These are phyloP conservation scores for Galerina marginata DNA, from an alignment of 768 basidiomycete species.

Conservation along the genomic window DNA sequence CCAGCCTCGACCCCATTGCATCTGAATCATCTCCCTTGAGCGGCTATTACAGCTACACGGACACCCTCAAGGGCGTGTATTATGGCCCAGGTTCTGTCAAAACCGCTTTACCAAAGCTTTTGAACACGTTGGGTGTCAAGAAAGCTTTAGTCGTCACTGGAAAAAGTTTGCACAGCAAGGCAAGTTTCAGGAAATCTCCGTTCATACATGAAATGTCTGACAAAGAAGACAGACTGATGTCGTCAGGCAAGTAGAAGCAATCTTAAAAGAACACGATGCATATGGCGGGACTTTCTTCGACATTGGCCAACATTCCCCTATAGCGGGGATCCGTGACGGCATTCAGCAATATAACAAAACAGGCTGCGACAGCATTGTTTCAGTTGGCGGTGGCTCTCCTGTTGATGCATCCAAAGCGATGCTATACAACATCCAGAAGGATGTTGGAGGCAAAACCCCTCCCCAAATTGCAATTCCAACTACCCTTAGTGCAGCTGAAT, in stretches of 20 bases:
- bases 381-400: slow-evolving; percentile 82
- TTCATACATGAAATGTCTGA: slow-evolving; percentile 4
- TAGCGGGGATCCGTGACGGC: slow-evolving; percentile 66
- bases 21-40: slow-evolving; percentile 33
- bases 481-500: slow-evolving; percentile 81
- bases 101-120: slow-evolving; percentile 67
- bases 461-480: slow-evolving; percentile 83
- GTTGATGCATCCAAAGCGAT: slow-evolving; percentile 81
- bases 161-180: slow-evolving; percentile 70
- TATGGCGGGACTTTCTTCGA: slow-evolving; percentile 73
- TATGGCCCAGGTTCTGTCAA: slow-evolving; percentile 74
- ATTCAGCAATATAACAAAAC: slow-evolving; percentile 58
- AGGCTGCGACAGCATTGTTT: slow-evolving; percentile 70
- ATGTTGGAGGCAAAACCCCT: slow-evolving; percentile 54
- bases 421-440: slow-evolving; percentile 63
- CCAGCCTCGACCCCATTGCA: slow-evolving; percentile 30
- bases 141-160: slow-evolving; percentile 79
- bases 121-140: slow-evolving; percentile 56
- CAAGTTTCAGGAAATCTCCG: slow-evolving; percentile 18
- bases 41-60: slow-evolving; percentile 72
- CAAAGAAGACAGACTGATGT: slow-evolving; percentile 57
- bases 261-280: slow-evolving; percentile 62
- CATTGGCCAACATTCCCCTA: slow-evolving; percentile 75
- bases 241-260: slow-evolving; percentile 55
- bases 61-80: slow-evolving; percentile 69